phyloP scores from a whole-genome alignment of 2,329 filamentous ascomycete genomes.

The Tricladium varicosporioides region DNA sequence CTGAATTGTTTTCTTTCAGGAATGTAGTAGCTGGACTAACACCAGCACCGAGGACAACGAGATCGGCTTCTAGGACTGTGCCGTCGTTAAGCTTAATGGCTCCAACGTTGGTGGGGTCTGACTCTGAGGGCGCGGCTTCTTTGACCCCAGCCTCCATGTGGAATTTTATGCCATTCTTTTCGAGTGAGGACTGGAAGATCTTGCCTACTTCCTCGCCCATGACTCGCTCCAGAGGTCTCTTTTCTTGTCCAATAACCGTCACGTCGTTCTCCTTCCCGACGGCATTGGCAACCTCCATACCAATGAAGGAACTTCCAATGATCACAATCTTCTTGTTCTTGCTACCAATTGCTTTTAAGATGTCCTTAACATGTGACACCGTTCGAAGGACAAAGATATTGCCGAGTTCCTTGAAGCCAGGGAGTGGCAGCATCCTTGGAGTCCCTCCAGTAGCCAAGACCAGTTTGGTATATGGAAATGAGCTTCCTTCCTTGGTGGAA shows the following conservation, averaged over 20 bases:
- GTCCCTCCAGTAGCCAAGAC: constrained; percentile 86
- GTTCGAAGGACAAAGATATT: constrained; percentile 86
- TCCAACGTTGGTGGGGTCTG: constrained; percentile 71
- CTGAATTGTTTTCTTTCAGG: constrained; percentile 66
- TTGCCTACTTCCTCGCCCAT: constrained; percentile 79
- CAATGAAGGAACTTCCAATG: constrained; percentile 92
- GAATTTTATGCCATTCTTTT: constrained; percentile 88
- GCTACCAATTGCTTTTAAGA: constrained; percentile 75
- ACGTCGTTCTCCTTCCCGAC: constrained; percentile 78
- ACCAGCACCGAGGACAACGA: constrained; percentile 89
- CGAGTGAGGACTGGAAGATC: constrained; percentile 75
- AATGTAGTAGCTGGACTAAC: constrained; percentile 84
- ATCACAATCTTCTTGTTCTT: constrained; percentile 90
- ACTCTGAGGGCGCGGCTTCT: constrained; percentile 70
- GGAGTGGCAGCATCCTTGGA: constrained; percentile 71
- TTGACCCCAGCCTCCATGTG: constrained; percentile 78
- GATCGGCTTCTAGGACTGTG: constrained; percentile 77
- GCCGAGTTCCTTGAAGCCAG: constrained; percentile 79
- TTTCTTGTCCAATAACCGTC: constrained; percentile 85
- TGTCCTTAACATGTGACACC: constrained; percentile 73
- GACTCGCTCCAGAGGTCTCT: constrained; percentile 78
- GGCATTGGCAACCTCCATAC: constrained; percentile 94
- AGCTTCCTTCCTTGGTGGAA: constrained; percentile 69
- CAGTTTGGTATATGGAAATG: constrained; percentile 79
- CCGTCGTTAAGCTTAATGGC: constrained; percentile 82